phyloP scores from a whole-genome alignment of 768 basidiomycete species.

The Xerocomellus amylosporus region DNA sequence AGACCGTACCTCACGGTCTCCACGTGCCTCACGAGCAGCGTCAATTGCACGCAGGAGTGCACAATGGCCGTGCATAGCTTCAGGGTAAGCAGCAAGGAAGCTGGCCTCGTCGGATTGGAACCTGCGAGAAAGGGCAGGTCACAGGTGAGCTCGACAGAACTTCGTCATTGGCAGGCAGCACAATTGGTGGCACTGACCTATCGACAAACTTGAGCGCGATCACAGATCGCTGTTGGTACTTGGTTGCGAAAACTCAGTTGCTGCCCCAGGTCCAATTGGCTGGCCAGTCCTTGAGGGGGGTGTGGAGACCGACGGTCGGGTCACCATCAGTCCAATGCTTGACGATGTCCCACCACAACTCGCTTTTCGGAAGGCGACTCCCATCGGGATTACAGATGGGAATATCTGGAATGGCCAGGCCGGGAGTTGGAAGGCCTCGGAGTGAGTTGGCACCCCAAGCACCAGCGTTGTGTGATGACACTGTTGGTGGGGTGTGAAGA shows the following conservation, averaged over 20 bases:
- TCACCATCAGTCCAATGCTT: not conserved
- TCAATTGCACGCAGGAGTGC: too few relatives aligned
- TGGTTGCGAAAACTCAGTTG: not conserved
- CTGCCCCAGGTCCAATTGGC: not conserved
- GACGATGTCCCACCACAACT: not conserved
- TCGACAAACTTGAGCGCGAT: conserved; percentile 4
- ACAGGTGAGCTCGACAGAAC: too few relatives aligned
- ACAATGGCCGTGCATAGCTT: too few relatives aligned
- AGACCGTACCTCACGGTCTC: too few relatives aligned
- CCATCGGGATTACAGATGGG: not conserved
- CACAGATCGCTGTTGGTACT: not conserved
- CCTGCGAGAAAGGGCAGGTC: too few relatives aligned
- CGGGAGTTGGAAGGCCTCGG: not conserved
- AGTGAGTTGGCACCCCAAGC: not conserved
- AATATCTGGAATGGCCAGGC: not conserved
- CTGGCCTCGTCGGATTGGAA: too few relatives aligned
- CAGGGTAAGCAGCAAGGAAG: too few relatives aligned
- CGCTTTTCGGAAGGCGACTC: not conserved
- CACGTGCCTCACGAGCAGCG: too few relatives aligned
- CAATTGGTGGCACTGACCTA: not conserved
- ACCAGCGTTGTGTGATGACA: not conserved
- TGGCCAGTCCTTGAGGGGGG: conserved; percentile 1
- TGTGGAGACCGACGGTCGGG: not conserved
- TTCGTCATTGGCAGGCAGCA: too few relatives aligned
- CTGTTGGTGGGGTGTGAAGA: too few relatives aligned